phyloP scores from a whole-genome alignment of 2,329 filamentous ascomycete species.

The Corynespora cassiicola region DNA sequence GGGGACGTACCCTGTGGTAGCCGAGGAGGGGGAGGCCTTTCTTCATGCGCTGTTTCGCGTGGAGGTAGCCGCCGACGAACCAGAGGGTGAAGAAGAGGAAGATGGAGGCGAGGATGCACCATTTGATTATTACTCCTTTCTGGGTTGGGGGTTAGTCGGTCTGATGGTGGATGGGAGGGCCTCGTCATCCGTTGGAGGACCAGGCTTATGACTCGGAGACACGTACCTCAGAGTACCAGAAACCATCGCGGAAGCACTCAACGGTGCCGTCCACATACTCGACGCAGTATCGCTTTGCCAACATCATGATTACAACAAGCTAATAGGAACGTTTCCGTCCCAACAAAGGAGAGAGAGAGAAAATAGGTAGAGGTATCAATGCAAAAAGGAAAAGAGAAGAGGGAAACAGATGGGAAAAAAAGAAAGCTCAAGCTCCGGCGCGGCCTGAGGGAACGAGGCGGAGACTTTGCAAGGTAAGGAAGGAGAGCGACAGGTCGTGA shows the following conservation, averaged over 20 bases:
- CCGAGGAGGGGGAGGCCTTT: conserved; percentile 69
- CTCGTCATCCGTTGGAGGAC: too few relatives aligned
- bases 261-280: conserved; percentile 30
- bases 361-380: neutral
- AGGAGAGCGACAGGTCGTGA: neutral
- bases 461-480: too few relatives aligned
- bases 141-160: conserved; percentile 39
- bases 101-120: conserved; percentile 70
- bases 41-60: conserved; percentile 70
- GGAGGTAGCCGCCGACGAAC: conserved; percentile 72
- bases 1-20: conserved; percentile 67
- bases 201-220: too few relatives aligned
- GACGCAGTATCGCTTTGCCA: conserved; percentile 35
- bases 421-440: too few relatives aligned
- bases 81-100: conserved; percentile 65
- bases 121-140: conserved; percentile 73
- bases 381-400: neutral
- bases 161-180: too few relatives aligned
- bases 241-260: conserved; percentile 38
- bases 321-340: neutral
- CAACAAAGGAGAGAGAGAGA: neutral
- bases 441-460: too few relatives aligned
- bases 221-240: conserved; percentile 42
- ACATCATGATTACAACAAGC: conserved; percentile 26
- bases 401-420: neutral